phyloP scores from a whole-genome alignment of 805 yeast species.

The Ogataea glucozyma region DNA sequence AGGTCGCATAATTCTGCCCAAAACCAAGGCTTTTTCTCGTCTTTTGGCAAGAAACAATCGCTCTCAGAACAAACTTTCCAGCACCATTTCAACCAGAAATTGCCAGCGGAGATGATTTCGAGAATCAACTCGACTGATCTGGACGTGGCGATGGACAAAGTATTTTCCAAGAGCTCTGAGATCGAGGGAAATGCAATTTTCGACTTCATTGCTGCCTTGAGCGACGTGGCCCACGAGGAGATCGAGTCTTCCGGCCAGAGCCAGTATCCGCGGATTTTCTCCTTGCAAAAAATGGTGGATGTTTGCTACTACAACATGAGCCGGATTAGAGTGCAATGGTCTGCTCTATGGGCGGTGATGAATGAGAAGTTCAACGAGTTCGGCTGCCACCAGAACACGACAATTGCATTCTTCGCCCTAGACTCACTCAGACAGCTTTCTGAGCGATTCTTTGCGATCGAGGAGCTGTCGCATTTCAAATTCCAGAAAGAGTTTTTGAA shows the following conservation, averaged over 20 bases:
- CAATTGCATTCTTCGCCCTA: constrained; percentile 84
- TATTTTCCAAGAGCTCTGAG: constrained; percentile 78
- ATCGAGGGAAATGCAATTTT: constrained; percentile 83
- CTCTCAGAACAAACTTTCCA: constrained; percentile 68
- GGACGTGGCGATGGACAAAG: constrained; percentile 80
- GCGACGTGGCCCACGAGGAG: constrained; percentile 87
- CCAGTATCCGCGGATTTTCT: constrained; percentile 83
- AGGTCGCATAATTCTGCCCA: constrained; percentile 38
- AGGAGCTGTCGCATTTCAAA: constrained; percentile 91
- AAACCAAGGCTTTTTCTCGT: constrained; percentile 51
- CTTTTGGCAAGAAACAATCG: constrained; percentile 51
- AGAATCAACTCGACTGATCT: constrained; percentile 64
- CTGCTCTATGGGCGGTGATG: constrained; percentile 91
- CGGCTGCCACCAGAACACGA: constrained; percentile 74
- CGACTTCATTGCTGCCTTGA: constrained; percentile 81
- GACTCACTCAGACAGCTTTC: constrained; percentile 93
- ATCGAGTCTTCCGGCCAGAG: constrained; percentile 85
- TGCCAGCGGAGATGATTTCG: constrained; percentile 57
- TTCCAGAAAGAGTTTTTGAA: constrained; percentile 91
- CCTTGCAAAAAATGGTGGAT: constrained; percentile 93
- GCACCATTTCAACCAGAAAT: constrained; percentile 70
- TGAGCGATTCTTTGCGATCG: constrained; percentile 88
- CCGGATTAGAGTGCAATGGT: constrained; percentile 95
- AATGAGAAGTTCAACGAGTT: constrained; percentile 85
- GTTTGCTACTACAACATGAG: constrained; percentile 97